phyloP scores from a whole-genome alignment of 352 stramenopile genomes.

The Pythium sp. region DNA sequence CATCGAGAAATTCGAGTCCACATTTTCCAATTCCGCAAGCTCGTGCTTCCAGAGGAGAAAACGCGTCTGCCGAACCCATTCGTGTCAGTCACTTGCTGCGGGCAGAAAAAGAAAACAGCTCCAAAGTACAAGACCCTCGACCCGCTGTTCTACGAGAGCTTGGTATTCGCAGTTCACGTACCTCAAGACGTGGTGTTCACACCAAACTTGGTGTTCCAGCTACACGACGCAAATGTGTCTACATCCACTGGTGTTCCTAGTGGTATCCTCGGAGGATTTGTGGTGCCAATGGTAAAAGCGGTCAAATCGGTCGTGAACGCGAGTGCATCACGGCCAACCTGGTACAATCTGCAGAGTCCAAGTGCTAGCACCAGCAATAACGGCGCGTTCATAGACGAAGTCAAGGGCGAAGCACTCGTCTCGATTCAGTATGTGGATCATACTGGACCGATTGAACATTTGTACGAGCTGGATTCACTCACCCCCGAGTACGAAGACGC shows the following conservation, averaged over 20 bases:
- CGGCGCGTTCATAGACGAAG: constrained; percentile 29
- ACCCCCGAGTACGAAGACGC: constrained; percentile 50
- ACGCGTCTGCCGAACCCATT: constrained; percentile 69
- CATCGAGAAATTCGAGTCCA: constrained; percentile 75
- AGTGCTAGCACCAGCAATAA: constrained; percentile 17
- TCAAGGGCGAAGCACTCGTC: constrained; percentile 47
- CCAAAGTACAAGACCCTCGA: constrained; percentile 53
- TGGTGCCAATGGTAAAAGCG: constrained; percentile 42
- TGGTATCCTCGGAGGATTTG: constrained; percentile 41
- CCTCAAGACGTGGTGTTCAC: constrained; percentile 54
- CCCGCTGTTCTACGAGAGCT: constrained; percentile 81
- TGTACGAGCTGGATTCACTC: constrained; percentile 31
- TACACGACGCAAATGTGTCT: constrained; percentile 55
- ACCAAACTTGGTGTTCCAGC: constrained; percentile 67
- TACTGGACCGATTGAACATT: constrained; percentile 24
- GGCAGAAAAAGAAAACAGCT: constrained; percentile 49
- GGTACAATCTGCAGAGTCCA: constrained; percentile 35
- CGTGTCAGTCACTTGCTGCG: constrained; percentile 74
- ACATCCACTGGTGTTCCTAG: constrained; percentile 17
- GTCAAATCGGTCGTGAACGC: constrained; percentile 42
- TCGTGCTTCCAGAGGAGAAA: constrained; percentile 43
- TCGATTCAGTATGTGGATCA: constrained; percentile 70
- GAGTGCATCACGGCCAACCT: constrained; percentile 45
- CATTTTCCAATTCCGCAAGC: constrained; percentile 75
- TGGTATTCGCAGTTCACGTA: constrained; percentile 54